Conservation (phyloP, 2,329 filamentous ascomycete species). For the Pseudogymnoascus sp. region DNA sequence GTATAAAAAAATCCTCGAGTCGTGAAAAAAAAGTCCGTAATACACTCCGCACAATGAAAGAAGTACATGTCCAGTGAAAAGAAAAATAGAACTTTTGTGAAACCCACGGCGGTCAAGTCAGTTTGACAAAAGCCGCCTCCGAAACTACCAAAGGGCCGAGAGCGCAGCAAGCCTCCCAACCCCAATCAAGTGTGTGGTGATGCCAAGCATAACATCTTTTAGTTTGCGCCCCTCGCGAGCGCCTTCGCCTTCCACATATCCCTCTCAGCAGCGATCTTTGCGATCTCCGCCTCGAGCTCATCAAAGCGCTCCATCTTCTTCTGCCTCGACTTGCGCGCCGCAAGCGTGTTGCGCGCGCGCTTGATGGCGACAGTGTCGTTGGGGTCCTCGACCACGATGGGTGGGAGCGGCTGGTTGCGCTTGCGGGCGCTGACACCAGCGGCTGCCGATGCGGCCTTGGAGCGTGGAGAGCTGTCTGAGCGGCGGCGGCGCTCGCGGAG, state of each 20-base stretch:
- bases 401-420: constrained; percentile 72
- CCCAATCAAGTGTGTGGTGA: neutral
- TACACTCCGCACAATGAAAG: neutral
- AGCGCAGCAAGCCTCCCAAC: neutral
- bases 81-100: neutral
- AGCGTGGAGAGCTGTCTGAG: constrained; percentile 37
- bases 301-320: constrained; percentile 73
- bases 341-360: constrained; percentile 87
- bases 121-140: neutral
- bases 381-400: constrained; percentile 71
- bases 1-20: neutral
- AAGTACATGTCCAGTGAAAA: neutral
- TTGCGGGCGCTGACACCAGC: constrained; percentile 65
- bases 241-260: constrained; percentile 52
- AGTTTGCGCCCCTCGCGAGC: constrained; percentile 16
- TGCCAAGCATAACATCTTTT: neutral
- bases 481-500: constrained; percentile 34
- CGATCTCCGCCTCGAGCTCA: constrained; percentile 65
- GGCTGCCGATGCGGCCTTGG: constrained; percentile 56
- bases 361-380: constrained; percentile 74
- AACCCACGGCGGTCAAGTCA: neutral
- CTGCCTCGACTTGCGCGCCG: constrained; percentile 85
- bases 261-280: constrained; percentile 56
- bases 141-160: neutral
- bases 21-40: neutral